phyloP scores from a whole-genome alignment of 768 basidiomycete species.

The Boletus patriciae region DNA sequence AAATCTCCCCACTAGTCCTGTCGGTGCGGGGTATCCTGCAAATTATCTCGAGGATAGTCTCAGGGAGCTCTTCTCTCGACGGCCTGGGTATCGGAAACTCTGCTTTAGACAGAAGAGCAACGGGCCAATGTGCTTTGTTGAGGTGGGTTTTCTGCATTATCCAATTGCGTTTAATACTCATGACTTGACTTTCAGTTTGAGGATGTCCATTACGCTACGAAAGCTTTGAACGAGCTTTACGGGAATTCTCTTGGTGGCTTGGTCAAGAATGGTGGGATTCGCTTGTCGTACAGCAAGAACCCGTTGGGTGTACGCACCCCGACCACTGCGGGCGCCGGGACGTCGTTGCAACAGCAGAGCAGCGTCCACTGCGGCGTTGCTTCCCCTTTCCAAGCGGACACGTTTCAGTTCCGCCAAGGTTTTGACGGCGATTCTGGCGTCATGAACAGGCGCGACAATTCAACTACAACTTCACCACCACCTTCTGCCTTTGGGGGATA shows the following conservation, averaged over 20 bases:
- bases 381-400: conserved; percentile 32
- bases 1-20: conserved; percentile 82
- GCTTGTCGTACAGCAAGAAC: conserved; percentile 97
- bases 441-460: conserved; percentile 28
- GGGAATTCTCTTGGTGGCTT: conserved; percentile 89
- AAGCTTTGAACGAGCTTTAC: conserved; percentile 86
- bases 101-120: conserved; percentile 96
- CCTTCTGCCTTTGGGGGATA: conserved; percentile 29
- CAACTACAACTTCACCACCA: conserved; percentile 24
- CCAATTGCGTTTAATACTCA: background rate
- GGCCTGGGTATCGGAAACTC: conserved; percentile 85
- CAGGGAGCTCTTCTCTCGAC: conserved; percentile 74
- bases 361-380: conserved; percentile 16
- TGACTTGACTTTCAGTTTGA: conserved; percentile 63
- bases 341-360: conserved; percentile 30
- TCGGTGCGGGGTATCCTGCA: conserved; percentile 68
- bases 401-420: conserved; percentile 32
- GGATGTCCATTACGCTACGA: conserved; percentile 80
- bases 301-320: conserved; percentile 90
- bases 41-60: conserved; percentile 87
- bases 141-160: conserved; percentile 50
- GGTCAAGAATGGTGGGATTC: conserved; percentile 94
- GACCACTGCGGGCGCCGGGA: conserved; percentile 46
- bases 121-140: conserved; percentile 99
- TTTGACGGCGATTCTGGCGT: conserved; percentile 26